Evolutionary conservation across 1,284 basidiomycete genomes (phyloP).

Genomic region (Cryptococcus sp.): DNA sequence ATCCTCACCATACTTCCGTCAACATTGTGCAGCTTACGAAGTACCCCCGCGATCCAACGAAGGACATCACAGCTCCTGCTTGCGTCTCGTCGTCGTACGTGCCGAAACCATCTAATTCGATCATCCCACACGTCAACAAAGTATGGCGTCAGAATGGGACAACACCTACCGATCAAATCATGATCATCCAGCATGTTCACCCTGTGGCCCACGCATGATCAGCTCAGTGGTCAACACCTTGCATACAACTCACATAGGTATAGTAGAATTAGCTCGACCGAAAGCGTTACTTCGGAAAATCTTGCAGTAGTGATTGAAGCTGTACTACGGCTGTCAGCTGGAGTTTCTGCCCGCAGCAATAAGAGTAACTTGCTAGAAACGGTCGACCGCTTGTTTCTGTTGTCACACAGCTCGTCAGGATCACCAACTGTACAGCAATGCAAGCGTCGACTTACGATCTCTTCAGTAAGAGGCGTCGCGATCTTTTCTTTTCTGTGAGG

Average conservation of each 20-base stretch:
- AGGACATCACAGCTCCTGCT: slow-evolving; percentile 70
- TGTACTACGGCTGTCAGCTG: slow-evolving; percentile 12
- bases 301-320: slow-evolving; percentile 87
- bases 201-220: slow-evolving; percentile 56
- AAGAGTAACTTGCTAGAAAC: slow-evolving; percentile 55
- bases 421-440: too few species aligned
- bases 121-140: not conserved
- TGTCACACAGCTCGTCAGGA: slow-evolving; percentile 1
- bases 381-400: slow-evolving; percentile 68
- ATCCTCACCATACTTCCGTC: not conserved
- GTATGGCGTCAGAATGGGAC: not conserved
- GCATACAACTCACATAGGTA: slow-evolving; percentile 70
- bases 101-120: slow-evolving; percentile 72
- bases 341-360: too few species aligned
- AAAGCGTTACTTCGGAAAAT: slow-evolving; percentile 87
- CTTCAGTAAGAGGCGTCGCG: slow-evolving; percentile 65
- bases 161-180: slow-evolving; percentile 63
- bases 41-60: slow-evolving; percentile 71
- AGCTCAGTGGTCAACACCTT: slow-evolving; percentile 24
- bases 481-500: slow-evolving; percentile 67
- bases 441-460: slow-evolving; percentile 59
- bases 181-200: slow-evolving; percentile 64
- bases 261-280: slow-evolving; percentile 79
- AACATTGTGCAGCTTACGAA: slow-evolving; percentile 55
- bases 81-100: slow-evolving; percentile 76